phyloP scores from a whole-genome alignment of 495 filamentous ascomycete species.

The Penicillium crystallinum region DNA sequence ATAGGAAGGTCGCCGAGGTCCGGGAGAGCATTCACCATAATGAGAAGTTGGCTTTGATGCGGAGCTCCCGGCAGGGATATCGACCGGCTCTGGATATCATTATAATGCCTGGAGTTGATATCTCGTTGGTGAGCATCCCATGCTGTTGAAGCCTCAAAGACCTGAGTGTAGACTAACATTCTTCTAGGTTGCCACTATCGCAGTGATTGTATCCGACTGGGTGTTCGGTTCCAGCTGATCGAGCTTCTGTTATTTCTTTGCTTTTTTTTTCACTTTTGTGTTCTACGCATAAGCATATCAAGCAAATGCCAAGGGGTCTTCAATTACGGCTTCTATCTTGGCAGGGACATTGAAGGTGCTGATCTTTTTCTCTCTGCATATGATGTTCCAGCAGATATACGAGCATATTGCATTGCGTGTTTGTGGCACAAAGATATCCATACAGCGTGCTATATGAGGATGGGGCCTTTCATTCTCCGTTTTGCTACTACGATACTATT shows the following conservation, averaged over 20 bases:
- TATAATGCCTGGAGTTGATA: constrained; percentile 16
- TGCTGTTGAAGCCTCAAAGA: background rate
- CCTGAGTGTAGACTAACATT: background rate
- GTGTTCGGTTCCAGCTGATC: constrained; percentile 4
- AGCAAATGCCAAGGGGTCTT: constrained; percentile 3
- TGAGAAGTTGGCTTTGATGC: constrained; percentile 13
- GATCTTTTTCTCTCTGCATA: background rate
- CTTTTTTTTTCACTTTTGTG: background rate
- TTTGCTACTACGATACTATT: too few relatives aligned
- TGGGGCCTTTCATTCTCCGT: too few relatives aligned
- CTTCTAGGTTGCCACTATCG: constrained; percentile 7
- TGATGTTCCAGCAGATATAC: background rate
- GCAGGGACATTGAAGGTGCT: background rate
- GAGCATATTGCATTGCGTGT: background rate
- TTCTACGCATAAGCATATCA: background rate
- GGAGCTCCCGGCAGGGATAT: constrained; percentile 4
- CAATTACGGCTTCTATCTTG: background rate
- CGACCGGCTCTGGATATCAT: constrained; percentile 18
- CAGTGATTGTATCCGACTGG: constrained; percentile 15
- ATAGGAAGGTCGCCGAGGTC: constrained; percentile 19
- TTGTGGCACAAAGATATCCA: background rate
- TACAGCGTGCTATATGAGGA: background rate
- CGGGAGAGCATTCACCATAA: constrained; percentile 19
- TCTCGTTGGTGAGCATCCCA: constrained; percentile 13
- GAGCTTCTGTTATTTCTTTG: background rate